Percentiles rank a stretch among this genome's conserved stretches.
These are phyloP conservation scores for Evansstolkia leycettana DNA, from an alignment of 495 filamentous ascomycete genomes.

Conservation along the genomic window DNA sequence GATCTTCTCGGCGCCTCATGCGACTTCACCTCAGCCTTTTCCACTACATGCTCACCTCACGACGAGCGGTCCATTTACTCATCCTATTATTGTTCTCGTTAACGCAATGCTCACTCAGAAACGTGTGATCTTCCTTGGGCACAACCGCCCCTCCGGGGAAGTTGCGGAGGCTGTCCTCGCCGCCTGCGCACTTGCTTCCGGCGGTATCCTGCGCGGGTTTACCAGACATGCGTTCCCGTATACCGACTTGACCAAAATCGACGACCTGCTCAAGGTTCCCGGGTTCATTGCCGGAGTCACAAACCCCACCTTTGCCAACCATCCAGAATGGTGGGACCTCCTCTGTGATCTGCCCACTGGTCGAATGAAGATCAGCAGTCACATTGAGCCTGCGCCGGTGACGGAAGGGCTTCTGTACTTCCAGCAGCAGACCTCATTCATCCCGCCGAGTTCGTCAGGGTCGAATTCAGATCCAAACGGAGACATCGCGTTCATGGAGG, in stretches of 20 bases:
- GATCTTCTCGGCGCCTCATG: slow-evolving; percentile 73
- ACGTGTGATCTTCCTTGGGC: slow-evolving; percentile 86
- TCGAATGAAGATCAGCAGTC: slow-evolving; percentile 81
- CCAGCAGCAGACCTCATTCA: slow-evolving; percentile 60
- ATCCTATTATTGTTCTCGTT: slow-evolving; percentile 42
- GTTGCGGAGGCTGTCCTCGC: slow-evolving; percentile 93
- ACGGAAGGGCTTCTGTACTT: slow-evolving; percentile 78
- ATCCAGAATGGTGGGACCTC: slow-evolving; percentile 97
- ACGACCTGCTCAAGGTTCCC: slow-evolving; percentile 88
- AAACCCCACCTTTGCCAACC: slow-evolving; percentile 89
- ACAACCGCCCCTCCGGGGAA: slow-evolving; percentile 85
- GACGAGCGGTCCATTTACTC: slow-evolving; percentile 62
- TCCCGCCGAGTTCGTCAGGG: slow-evolving; percentile 32
- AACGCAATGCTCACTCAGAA: slow-evolving; percentile 82
- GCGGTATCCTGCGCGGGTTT: slow-evolving; percentile 89
- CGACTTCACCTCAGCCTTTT: slow-evolving; percentile 75
- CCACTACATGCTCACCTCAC: slow-evolving; percentile 84
- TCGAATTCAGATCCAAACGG: slow-evolving; percentile 61
- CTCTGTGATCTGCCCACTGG: slow-evolving; percentile 88
- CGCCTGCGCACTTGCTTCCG: slow-evolving; percentile 84
- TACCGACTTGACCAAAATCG: slow-evolving; percentile 94
- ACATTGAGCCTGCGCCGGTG: slow-evolving; percentile 60
- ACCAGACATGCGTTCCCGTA: slow-evolving; percentile 98
- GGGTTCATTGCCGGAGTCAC: slow-evolving; percentile 98
- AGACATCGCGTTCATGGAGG: slow-evolving; percentile 80